Conservation (phyloP, 805 yeast species). For the Ogataea wickerhamii region DNA sequence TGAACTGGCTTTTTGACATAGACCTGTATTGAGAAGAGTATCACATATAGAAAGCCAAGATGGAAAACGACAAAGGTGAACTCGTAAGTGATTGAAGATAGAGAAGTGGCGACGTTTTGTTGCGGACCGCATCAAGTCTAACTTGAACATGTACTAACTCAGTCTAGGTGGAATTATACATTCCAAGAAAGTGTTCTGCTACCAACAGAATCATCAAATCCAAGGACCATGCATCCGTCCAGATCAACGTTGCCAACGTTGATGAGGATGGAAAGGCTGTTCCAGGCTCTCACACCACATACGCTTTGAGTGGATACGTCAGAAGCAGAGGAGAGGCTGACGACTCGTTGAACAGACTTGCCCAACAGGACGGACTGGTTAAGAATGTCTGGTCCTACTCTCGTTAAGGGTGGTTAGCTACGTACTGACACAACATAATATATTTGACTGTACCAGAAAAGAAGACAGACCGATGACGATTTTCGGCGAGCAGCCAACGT, state of each 20-base stretch:
- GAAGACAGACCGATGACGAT: too few relatives aligned
- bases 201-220: constrained; percentile 99
- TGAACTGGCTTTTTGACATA: too few relatives aligned
- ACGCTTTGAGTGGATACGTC: constrained; percentile 95
- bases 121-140: too few relatives aligned
- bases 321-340: constrained; percentile 99
- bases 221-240: constrained; percentile 99
- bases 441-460: neutral
- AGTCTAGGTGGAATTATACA: constrained; percentile 95
- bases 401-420: constrained; percentile 55
- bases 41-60: constrained; percentile 44
- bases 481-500: too few relatives aligned
- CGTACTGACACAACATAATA: neutral
- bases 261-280: constrained; percentile 95
- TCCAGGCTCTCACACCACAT: constrained; percentile 86
- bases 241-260: constrained; percentile 97
- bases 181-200: constrained; percentile 99
- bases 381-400: constrained; percentile 95
- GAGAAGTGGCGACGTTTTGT: too few relatives aligned
- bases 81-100: constrained; percentile 70
- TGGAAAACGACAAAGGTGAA: constrained; percentile 99
- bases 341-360: constrained; percentile 98
- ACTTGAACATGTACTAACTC: too few relatives aligned
- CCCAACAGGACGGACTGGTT: constrained; percentile 97
- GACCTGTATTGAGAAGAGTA: constrained; percentile 5